Base-by-base conservation (phyloP, 768 basidiomycete species). In the Boletus subparvulus region DNA sequence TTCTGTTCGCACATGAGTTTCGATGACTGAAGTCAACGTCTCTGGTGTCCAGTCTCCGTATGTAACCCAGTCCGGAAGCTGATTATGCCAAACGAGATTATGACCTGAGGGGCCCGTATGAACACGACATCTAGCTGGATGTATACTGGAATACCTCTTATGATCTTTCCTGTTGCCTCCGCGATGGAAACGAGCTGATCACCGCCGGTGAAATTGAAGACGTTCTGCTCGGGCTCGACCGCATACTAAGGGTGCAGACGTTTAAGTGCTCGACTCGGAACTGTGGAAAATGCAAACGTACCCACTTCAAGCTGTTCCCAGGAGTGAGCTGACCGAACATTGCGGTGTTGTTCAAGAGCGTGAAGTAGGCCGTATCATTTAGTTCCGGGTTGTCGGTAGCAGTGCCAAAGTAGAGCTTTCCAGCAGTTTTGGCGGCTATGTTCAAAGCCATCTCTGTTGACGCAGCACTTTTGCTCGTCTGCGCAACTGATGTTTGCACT, bases 301-400 rank as follows among this genome's bases (percentile, higher is more conserved):
- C 65, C 62, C 62, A 65, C 47, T 59, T 67, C 59, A 65, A 51
- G 21, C 62, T 64, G 24, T 59, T 61, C 19, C 1, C 65, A 24
- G 55, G 65, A 32, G 65, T 66, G 41, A 65, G 54, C 52, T 64
- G 54, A 37, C 59, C 65, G 7, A 67, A 65, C 35, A 59, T 64
- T 0, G 30, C 46, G 2, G 62, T 47, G 30, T 56, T 12, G 2
- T 46, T 61, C 53, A 59, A 19, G 32, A 59, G 43, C n/a, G 43
- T n/a, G 19, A 50, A 33, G 28, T 58, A 67, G 51, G 55, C 45
- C 0, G 63, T 55, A 54, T 82, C 74, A 12, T 62, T 69, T 39
- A 82, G 65, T 65, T 81, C 78, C 2, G 70, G 67, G 65, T 78
- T 80, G 64, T 79, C 78, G 3, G 79, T 80, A 30, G 80, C 79